phyloP scores from a whole-genome alignment of 2,329 filamentous ascomycete genomes.

The Chaetomium sp. region DNA sequence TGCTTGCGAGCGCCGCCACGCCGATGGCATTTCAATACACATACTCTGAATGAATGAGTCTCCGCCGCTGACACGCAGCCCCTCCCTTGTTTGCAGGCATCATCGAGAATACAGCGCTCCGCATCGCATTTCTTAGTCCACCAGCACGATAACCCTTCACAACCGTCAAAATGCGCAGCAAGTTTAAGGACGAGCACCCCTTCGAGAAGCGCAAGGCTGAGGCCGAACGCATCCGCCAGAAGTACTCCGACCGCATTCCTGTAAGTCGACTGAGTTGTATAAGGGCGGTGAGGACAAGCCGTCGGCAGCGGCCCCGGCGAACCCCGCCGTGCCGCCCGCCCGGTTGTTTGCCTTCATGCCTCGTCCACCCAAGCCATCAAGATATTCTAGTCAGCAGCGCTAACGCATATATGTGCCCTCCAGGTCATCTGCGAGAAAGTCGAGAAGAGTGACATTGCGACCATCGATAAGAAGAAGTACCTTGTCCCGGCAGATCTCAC shows the following conservation, averaged over 20 bases:
- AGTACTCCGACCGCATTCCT: constrained; percentile 96
- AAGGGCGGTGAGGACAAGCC: constrained; percentile 9
- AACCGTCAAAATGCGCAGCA: constrained; percentile 78
- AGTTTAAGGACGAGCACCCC: constrained; percentile 99
- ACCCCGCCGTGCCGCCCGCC: background rate
- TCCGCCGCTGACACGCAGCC: background rate
- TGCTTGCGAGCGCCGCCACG: background rate
- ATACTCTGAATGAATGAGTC: background rate
- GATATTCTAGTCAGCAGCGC: constrained; percentile 9
- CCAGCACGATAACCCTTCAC: constrained; percentile 11
- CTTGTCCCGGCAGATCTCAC: constrained; percentile 95
- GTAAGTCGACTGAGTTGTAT: constrained; percentile 48
- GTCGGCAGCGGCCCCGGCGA: background rate
- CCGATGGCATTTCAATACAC: background rate
- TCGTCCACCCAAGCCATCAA: background rate
- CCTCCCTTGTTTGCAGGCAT: constrained; percentile 1
- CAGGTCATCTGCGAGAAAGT: constrained; percentile 99
- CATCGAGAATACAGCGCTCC: background rate
- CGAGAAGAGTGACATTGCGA: constrained; percentile 97
- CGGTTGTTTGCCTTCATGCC: background rate
- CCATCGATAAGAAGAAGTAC: constrained; percentile 99
- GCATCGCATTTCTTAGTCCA: constrained; percentile 5
- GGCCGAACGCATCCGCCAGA: constrained; percentile 97
- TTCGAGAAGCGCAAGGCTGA: constrained; percentile 99
- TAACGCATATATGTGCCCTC: constrained; percentile 5